Percentiles rank a stretch among this genome's conserved stretches.
phyloP scores from a whole-genome alignment of 1,284 basidiomycete genomes.

The Rhodotorula mucilaginosa region DNA sequence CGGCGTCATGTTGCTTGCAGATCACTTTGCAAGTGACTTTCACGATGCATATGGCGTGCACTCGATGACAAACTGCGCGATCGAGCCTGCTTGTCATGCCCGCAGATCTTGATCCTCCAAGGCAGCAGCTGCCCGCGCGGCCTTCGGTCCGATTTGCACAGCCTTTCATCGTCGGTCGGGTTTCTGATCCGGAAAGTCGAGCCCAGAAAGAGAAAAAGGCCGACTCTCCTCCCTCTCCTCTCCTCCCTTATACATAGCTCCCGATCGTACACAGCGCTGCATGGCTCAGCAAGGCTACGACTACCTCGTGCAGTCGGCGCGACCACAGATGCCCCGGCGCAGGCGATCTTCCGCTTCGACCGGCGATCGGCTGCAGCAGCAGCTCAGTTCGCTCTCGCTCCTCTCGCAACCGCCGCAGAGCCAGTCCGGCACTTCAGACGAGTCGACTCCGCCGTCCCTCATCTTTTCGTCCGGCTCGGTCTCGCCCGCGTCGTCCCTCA shows the following conservation, averaged over 20 bases:
- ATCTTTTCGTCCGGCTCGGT: conserved; percentile 24
- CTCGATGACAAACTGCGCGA: background rate
- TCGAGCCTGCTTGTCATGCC: background rate
- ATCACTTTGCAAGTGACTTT: no score
- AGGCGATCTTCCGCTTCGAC: conserved; percentile 3
- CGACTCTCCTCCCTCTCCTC: background rate
- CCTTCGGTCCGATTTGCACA: background rate
- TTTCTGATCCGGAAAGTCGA: no score
- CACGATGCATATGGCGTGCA: no score
- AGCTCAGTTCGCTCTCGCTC: background rate
- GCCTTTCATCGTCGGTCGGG: no score
- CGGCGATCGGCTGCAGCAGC: background rate
- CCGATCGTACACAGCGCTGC: background rate
- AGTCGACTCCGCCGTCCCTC: conserved; percentile 24
- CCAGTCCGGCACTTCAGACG: conserved; percentile 12
- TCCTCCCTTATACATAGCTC: background rate
- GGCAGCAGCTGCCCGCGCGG: no score
- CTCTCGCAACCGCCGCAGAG: background rate
- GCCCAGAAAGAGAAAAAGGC: no score
- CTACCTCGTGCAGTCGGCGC: background rate
- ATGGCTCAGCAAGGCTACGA: conserved; percentile 3
- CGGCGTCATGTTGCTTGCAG: no score
- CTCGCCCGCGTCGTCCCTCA: conserved; percentile 33
- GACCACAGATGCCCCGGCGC: background rate
- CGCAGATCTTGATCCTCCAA: background rate